Evolutionary conservation across 2,329 filamentous ascomycete species (phyloP).

Genomic region (Neonectria sp.): DNA sequence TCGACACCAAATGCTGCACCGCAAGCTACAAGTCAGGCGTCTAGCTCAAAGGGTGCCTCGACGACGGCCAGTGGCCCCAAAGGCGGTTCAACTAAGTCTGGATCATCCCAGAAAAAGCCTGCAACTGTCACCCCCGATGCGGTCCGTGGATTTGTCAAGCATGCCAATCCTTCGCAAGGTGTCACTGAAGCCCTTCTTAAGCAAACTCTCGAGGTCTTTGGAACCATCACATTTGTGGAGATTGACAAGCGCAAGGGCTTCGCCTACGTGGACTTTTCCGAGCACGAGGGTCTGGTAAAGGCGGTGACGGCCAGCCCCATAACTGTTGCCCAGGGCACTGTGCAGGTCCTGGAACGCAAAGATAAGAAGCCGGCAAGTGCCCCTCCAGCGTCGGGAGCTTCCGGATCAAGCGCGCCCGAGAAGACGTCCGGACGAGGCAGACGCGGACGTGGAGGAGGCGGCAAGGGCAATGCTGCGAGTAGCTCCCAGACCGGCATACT

Average conservation of each 20-base stretch:
- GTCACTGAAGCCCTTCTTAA: conserved; percentile 87
- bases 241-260: conserved; percentile 97
- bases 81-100: conserved; percentile 43
- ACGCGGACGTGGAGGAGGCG: conserved; percentile 52
- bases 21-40: conserved; percentile 49
- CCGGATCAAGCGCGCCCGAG: conserved; percentile 42
- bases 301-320: conserved; percentile 88
- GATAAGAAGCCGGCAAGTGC: conserved; percentile 63
- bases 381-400: conserved; percentile 33
- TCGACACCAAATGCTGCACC: conserved; percentile 46
- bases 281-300: conserved; percentile 79
- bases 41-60: conserved; percentile 41
- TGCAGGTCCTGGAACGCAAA: conserved; percentile 89
- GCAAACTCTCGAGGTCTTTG: conserved; percentile 81
- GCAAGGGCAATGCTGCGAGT: conserved; percentile 45
- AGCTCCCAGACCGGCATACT: conserved; percentile 30
- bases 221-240: conserved; percentile 83
- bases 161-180: conserved; percentile 90
- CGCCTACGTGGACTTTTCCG: conserved; percentile 90
- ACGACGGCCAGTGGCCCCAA: conserved; percentile 40
- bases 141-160: conserved; percentile 83
- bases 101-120: conserved; percentile 53
- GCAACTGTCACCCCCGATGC: conserved; percentile 57
- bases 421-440: conserved; percentile 51
- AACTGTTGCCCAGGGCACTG: conserved; percentile 85